Base-by-base conservation (phyloP, 257 asterid species). In the Scutellaria minor region DNA sequence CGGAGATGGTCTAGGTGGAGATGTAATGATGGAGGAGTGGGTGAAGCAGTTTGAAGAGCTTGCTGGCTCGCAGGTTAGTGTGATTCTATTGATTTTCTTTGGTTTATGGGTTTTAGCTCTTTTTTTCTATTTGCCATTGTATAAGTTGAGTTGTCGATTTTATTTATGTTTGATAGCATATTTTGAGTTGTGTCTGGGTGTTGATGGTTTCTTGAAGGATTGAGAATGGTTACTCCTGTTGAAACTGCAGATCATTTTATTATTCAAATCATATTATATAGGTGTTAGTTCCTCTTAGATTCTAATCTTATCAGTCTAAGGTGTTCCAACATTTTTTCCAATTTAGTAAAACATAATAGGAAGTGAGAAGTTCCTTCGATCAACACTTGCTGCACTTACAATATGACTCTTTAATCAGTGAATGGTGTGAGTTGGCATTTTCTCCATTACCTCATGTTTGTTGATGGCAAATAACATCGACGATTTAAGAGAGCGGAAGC, bases 1-100 rank as follows among this genome's bases (percentile, higher is more conserved):
- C 10, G 90, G 68, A 24, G 96, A 80, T 47, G 75, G 65, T 70
- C 71, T 90, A 40, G 91, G 82, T 41, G 89, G 84, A 72, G 98
- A 95, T 82, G 84, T 96, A 13, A 88, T 85, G 96, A 70, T 95
- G 87, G 97, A 92, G 75, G 96, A 92, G 70, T 95, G 91, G 99
- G 96, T 88, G 58, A 95, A 95, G 89, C 99, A 92, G 83, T 95
- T 92, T 81, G 99, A 92, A 78, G 98, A 92, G 85, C 93, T 92
- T 75, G 96, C 99, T 69, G 96, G 92, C 8, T 82, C 97, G 24
- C 96, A 90, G 99, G 99, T 95, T 83, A 9, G 82, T 69, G 15
- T 68, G 51, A 22, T 48, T 70, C 22, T 37, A 9, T 39, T 20
- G 41, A 7, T 45, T 58, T 72, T 57, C 47, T 55, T 59, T 20